Base-by-base conservation (phyloP, 345 rosid genomes). In the Eucalyptus polybractea region DNA sequence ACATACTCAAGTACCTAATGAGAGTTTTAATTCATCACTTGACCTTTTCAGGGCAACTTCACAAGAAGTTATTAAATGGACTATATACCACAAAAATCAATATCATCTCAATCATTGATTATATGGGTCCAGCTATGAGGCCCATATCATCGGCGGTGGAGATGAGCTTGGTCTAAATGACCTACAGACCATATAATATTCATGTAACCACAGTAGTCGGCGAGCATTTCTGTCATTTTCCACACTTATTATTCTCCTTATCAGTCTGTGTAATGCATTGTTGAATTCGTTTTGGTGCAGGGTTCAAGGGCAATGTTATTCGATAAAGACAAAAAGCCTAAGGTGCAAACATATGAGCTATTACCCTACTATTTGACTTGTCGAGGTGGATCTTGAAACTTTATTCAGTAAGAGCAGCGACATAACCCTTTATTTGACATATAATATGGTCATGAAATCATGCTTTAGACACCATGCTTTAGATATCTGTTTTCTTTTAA, bases 281-380 rank as follows among this genome's bases (percentile, higher is more conserved):
- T 56, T 45, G 12, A 50, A 44, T n/a, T 11, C 21, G 29, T 44
- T 86, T 86, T 42, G 2, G 19, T 58, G 49, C 85, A 91, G 92
- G 92, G 92, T 47, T 16, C 87, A 54, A 91, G 91, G 51, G 92
- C 91, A 29, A 91, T 67, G 85, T 81, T 88, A 27, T 69, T 86
- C 89, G 89, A 91, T 11, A 89, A 89, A 58, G 92, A 91, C 76
- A 76, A 89, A 24, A 90, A 86, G 72, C 90, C 90, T 5, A 88
- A 90, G 91, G 91, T 90, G 85, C 50, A 58, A 44, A 76, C 72
- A 86, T 47, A 27, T 45, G 31, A 16, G 31, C 37, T 45, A 0
- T 80, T 40, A 2, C 15, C 50, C 47, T 37, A 50, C 87, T 10
- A 7, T 25, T 45, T 45, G 87, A 86, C 22, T 50, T 86, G 72